Evolutionary conservation across 768 basidiomycete species (phyloP), one percentile per base, ranked within the genome.

Genomic region (Hemileccinum impolitum): DNA sequence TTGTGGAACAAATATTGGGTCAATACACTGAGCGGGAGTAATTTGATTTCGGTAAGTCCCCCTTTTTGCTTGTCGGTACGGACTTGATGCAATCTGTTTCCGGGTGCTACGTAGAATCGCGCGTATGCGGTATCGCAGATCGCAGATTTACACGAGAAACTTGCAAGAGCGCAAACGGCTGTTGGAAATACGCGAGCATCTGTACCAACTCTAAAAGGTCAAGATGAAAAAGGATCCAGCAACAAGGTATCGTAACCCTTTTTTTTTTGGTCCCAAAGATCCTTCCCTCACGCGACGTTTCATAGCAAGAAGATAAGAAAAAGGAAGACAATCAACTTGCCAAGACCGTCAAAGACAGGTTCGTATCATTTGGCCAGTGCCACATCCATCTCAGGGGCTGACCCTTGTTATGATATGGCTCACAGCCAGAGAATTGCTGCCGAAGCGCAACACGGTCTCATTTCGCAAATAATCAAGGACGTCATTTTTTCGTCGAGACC

Each of bases 1-100:
- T 70, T 99, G 46, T 98, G 95, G 95, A 98, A 99, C 71, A 98
- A 97, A 70, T 99, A 99, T 60, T 99, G 96, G 96, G 92, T 96
- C 21, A 94, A 94, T 60, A 99, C 96, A 3, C 75, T 99, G 34
- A 92, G 90, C 59, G 90, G 92, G 62, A 95, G 91, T 62, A 87
- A 94, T 5, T 68, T 98, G 41, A 87, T 97, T 43, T 93, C 93
- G 18, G 95, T 97, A 49, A 26, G 84, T 66, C 4, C 17, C 44
- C 7, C 14, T 6, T 15, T 6, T 4, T 11, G 0, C 11, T 36
- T 14, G 14, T 38, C 23, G 6, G 23, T 23, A 23, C 6, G 23
- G 3, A 23, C 13, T 36, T 14, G 14, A 37, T 4, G 26, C 19
- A 7, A 50, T 15, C 9, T 6, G 1, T 13, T 2, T 36, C 5